Evolutionary conservation across 805 yeast species (phyloP).

Genomic region (Metschnikowia continentalis): DNA sequence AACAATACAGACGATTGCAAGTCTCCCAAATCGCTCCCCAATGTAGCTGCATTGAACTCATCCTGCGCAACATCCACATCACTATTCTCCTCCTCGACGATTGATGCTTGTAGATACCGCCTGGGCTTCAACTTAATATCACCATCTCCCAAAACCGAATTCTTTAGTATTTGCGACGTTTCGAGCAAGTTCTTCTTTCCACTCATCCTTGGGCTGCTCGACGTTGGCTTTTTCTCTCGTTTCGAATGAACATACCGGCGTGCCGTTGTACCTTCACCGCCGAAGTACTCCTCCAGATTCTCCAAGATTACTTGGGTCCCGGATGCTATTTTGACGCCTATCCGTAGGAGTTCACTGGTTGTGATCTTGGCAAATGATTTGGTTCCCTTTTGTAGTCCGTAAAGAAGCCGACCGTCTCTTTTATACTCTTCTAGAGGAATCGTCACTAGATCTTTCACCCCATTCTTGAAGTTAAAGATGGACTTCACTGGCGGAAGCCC

Average conservation of each 20-base stretch:
- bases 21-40: slow-evolving; percentile 1
- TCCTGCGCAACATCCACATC: slow-evolving; percentile 13
- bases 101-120: slow-evolving; percentile 28
- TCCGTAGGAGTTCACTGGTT: slow-evolving; percentile 70
- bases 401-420: slow-evolving; percentile 63
- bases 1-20: slow-evolving; percentile 23
- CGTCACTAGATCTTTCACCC: slow-evolving; percentile 66
- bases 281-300: slow-evolving; percentile 71
- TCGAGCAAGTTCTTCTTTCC: slow-evolving; percentile 20
- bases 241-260: slow-evolving; percentile 23
- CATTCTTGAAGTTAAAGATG: slow-evolving; percentile 71
- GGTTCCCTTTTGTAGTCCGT: slow-evolving; percentile 75
- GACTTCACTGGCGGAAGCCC: slow-evolving; percentile 84
- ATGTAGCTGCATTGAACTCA: not conserved
- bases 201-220: not conserved
- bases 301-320: slow-evolving; percentile 84
- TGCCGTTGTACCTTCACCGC: slow-evolving; percentile 64
- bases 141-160: slow-evolving; percentile 16
- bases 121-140: slow-evolving; percentile 22
- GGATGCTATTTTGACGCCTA: slow-evolving; percentile 81
- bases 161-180: slow-evolving; percentile 24
- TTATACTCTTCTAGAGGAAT: slow-evolving; percentile 72
- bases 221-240: slow-evolving; percentile 1
- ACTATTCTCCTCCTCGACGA: slow-evolving; percentile 29
- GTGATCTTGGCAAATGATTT: slow-evolving; percentile 70